Evolutionary conservation across 2,329 filamentous ascomycete species (phyloP), one percentile per base, ranked within the genome.

Genomic region (Claviceps pazoutovae): DNA sequence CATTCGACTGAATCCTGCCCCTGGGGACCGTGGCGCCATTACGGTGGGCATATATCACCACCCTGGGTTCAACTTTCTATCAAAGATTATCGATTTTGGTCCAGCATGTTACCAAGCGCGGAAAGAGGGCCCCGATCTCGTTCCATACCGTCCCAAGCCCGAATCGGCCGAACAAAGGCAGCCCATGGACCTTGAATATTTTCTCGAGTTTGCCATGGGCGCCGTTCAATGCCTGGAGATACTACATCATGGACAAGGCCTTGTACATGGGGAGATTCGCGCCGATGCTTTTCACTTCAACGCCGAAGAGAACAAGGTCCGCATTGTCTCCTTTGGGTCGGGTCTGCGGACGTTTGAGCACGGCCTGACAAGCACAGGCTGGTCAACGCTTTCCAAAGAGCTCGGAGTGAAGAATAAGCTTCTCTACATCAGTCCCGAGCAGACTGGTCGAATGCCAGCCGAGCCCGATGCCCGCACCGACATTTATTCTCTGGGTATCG

Each of bases 391-490:
- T 9, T 91, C 87, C 13, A 84, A 85, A 54, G 87, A 96, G 64
- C 69, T 89, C 7, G 90, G 90, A 2, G 87, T 89, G 42, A 89
- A 88, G 68, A 84, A 90, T 62, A 95, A 95, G 67, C 73, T 97
- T 19, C 81, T 90, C 49, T 96, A 88, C 63, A 94, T 96, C 63
- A 91, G 89, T 46, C 90, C 91, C 0, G 91, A 97, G 64, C 91
- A 96, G 71, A 96, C 91, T 2, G 91, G 91, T 14, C 83, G 91
- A 19, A 85, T 96, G 78, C 87, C 89, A 2, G 88, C 87, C 3
- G 90, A 96, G 65, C 91, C 91, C 1, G 91, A 96, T 67, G 87
- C 80, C 44, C 80, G 91, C 42, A 96, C 91, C 16, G 91, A 97
- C 66, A 94, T 96, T 36, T 96, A 96, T 69, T 90, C 88, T 0